Evolutionary conservation across 257 asterid species (phyloP).

Genomic region (Solanum tarapatanum): DNA sequence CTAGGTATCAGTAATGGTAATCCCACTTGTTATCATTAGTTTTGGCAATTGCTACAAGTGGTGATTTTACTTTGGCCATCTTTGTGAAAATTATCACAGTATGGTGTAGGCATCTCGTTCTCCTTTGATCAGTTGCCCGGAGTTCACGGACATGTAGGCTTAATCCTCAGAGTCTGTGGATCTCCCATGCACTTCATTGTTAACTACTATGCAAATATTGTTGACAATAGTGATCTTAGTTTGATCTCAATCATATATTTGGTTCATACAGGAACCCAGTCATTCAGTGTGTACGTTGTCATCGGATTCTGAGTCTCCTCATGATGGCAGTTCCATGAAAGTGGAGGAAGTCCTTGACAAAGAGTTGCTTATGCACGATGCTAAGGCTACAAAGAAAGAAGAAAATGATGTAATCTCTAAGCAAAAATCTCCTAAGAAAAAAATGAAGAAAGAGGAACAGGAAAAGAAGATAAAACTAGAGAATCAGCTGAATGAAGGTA

Average conservation of each 20-base stretch:
- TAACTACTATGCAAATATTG: background rate
- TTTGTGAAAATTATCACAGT: background rate
- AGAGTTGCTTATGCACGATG: conserved; percentile 8
- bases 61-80: background rate
- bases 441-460: conserved; percentile 23
- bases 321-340: conserved; percentile 22
- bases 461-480: conserved; percentile 11
- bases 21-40: background rate
- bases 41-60: background rate
- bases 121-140: background rate
- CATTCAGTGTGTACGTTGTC: conserved; percentile 47
- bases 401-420: background rate
- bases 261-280: conserved; percentile 25
- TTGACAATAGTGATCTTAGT: background rate
- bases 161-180: background rate
- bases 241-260: background rate
- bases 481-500: conserved; percentile 24
- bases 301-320: conserved; percentile 63
- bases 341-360: conserved; percentile 11
- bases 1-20: background rate
- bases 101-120: background rate
- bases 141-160: background rate
- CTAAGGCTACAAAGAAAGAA: conserved; percentile 4
- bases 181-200: background rate
- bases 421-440: conserved; percentile 28